Conservation (phyloP, 1,284 basidiomycete species). For the Phenoliferia sp. region DNA sequence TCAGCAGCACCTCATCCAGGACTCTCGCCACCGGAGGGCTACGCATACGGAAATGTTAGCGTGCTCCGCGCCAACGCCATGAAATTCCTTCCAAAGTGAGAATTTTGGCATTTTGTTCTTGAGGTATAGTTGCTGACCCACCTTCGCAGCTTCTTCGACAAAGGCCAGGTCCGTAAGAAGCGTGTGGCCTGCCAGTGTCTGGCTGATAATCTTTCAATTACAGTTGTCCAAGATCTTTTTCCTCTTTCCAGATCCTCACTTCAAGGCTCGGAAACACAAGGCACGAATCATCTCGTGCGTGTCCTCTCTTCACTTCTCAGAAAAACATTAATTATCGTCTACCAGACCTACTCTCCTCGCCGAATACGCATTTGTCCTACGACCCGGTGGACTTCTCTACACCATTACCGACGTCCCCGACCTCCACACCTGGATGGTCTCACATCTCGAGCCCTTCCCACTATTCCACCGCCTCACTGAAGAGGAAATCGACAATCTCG, state of each 20-base stretch:
- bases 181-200: background rate
- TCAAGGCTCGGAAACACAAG: conserved; percentile 97
- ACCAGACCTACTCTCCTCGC: conserved; percentile 71
- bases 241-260: conserved; percentile 98
- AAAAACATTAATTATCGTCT: conserved; percentile 16
- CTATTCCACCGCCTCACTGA: conserved; percentile 77
- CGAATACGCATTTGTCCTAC: conserved; percentile 86
- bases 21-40: conserved; percentile 45
- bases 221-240: conserved; percentile 87
- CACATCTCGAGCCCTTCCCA: conserved; percentile 78
- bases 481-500: conserved; percentile 55
- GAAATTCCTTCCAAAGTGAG: conserved; percentile 88
- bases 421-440: conserved; percentile 91
- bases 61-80: conserved; percentile 80
- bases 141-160: conserved; percentile 63
- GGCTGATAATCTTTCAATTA: background rate
- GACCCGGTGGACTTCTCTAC: conserved; percentile 88
- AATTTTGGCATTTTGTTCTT: background rate
- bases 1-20: conserved; percentile 1
- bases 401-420: conserved; percentile 97
- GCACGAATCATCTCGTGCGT: conserved; percentile 50
- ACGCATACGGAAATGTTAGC: conserved; percentile 79
- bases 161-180: conserved; percentile 68
- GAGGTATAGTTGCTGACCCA: background rate
- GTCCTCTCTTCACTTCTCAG: background rate